Evolutionary conservation across 805 yeast species (phyloP), one percentile per base, ranked within the genome.

Genomic region (Yarrowia bubula): DNA sequence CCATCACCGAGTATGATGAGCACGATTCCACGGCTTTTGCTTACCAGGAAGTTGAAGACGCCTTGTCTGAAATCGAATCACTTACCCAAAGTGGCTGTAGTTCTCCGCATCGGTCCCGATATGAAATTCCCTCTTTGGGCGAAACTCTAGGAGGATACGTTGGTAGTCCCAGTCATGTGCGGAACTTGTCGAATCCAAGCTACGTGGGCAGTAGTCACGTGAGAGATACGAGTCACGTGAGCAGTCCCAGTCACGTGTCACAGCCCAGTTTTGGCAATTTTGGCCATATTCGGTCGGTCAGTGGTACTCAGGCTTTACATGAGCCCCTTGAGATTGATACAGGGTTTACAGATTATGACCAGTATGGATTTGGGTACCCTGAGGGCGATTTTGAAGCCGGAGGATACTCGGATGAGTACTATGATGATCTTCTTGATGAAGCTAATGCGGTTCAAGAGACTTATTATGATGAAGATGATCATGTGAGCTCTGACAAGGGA

Each of bases 11-110:
- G 14, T 18, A 32, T 32, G 41, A 42, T 10, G 46, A 41, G 8
- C 39, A 58, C 15, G 51, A 55, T 8, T 42, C 51, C 8, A 58
- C 64, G 7, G 64, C 50, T 3, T 58, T 58, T 17, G 64, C 64
- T 15, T 58, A 58, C 33, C 50, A 58, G 14, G 43, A 58, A 28
- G 64, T 58, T 1, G 64, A 58, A 44, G 64, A 58, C 9, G 64
- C 64, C 1, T 35, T 58, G 4, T 33, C 41, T 4, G 64, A 44
- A 7, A 43, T 58, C 2, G 51, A 58, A 10, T 58, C 50, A 4
- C 51, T 58, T 1, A 43, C 50, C 3, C 64, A 58, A 8, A 33
- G 41, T 1, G 51, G 64, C 3, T 44, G 43, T n/a, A 18, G 28
- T 14, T 43, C 43, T 4, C 64, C 50, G 3, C 2, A 17, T 9